A percentile compares a stretch with the other conserved stretches of the same genome.
Evolutionary conservation across 306 rosid genomes (phyloP).

Genomic region (Pterocarpus macrocarpus): DNA sequence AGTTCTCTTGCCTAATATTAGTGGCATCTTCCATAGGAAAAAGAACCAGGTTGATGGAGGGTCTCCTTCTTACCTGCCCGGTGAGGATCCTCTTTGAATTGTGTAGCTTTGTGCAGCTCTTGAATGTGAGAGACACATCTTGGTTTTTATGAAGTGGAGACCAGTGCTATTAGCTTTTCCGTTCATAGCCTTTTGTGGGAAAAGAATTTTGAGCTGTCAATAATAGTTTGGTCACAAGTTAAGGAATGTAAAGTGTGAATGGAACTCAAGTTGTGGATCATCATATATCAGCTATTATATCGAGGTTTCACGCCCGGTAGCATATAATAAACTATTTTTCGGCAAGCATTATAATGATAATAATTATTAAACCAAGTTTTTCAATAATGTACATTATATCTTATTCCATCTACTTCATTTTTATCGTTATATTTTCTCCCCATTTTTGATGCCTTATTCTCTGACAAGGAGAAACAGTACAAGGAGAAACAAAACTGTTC

Average conservation of each 20-base stretch:
- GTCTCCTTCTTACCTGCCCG: slow-evolving; percentile 81
- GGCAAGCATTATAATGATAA: neutral
- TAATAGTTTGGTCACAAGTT: slow-evolving; percentile 50
- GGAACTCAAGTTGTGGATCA: slow-evolving; percentile 54
- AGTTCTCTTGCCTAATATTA: slow-evolving; percentile 67
- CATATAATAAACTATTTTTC: slow-evolving; percentile 28
- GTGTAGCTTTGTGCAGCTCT: slow-evolving; percentile 43
- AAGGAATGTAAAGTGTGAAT: slow-evolving; percentile 53
- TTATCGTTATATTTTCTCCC: neutral
- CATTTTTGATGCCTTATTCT: slow-evolving; percentile 12
- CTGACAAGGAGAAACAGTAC: neutral
- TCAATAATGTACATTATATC: neutral
- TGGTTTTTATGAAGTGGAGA: slow-evolving; percentile 54
- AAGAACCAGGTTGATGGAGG: slow-evolving; percentile 82
- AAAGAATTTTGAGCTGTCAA: slow-evolving; percentile 23
- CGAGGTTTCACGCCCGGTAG: slow-evolving; percentile 38
- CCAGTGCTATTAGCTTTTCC: slow-evolving; percentile 29
- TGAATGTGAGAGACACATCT: slow-evolving; percentile 50
- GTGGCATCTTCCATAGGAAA: slow-evolving; percentile 72
- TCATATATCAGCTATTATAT: slow-evolving; percentile 29
- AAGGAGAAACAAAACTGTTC: neutral
- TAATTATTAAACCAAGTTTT: slow-evolving; percentile 2
- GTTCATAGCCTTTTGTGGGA: slow-evolving; percentile 38
- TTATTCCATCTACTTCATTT: neutral
- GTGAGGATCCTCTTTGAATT: slow-evolving; percentile 65